phyloP scores from a whole-genome alignment of 345 rosid genomes.

The Alliaria petiolata region DNA sequence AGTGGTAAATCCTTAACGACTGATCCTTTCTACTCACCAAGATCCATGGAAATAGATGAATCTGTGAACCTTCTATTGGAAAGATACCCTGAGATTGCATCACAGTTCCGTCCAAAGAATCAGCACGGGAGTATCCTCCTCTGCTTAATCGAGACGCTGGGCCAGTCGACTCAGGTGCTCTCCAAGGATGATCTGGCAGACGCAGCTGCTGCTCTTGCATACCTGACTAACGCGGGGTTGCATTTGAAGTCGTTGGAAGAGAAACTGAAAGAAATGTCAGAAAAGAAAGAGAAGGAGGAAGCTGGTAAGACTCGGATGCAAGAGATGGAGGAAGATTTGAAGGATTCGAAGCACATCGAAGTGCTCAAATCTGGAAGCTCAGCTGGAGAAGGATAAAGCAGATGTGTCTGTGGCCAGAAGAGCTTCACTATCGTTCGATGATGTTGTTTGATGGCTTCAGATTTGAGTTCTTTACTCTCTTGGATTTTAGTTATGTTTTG shows the following conservation, averaged over 20 bases:
- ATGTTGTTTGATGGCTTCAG: too few species aligned
- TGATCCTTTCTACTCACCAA: too few species aligned
- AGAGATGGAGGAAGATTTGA: not conserved
- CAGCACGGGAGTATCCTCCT: too few species aligned
- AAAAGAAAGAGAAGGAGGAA: not conserved
- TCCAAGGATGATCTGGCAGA: not conserved
- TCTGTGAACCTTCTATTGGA: too few species aligned
- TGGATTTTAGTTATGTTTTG: too few species aligned
- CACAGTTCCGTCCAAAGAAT: too few species aligned
- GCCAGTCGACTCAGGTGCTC: not conserved
- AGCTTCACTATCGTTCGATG: constrained; percentile 2
- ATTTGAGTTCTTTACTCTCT: too few species aligned
- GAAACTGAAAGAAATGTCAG: not conserved
- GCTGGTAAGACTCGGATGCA: not conserved
- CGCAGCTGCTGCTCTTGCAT: not conserved
- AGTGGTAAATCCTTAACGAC: too few species aligned
- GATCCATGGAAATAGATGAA: too few species aligned
- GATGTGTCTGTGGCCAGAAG: constrained; percentile 2
- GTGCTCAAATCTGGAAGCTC: constrained; percentile 10
- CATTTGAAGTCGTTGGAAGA: not conserved
- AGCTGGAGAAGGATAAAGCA: constrained; percentile 6
- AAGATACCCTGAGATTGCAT: too few species aligned
- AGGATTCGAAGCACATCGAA: not conserved
- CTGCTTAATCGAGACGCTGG: not conserved
- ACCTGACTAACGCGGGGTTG: not conserved